Conservation (phyloP, 176 grass and related monocot species). For the Raddia distichophylla region DNA sequence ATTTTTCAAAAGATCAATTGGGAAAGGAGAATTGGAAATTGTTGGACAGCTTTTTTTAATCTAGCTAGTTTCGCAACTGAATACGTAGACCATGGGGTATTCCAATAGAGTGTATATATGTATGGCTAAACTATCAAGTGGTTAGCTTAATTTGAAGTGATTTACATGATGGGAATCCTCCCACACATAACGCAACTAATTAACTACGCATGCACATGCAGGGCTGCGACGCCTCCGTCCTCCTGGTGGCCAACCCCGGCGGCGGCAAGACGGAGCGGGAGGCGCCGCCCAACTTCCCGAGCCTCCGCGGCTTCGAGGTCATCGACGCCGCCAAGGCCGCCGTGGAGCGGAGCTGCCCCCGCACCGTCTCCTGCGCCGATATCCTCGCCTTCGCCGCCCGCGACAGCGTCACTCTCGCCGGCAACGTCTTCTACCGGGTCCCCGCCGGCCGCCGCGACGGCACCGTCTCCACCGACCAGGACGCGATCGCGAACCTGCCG, state of each 20-base stretch:
- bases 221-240: constrained; percentile 58
- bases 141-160: no score
- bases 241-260: constrained; percentile 41
- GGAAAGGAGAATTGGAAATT: no score
- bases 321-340: constrained; percentile 58
- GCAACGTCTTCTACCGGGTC: constrained; percentile 62
- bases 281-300: constrained; percentile 30
- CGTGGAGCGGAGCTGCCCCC: constrained; percentile 49
- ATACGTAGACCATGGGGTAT: no score
- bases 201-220: background rate
- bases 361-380: constrained; percentile 67
- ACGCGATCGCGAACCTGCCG: constrained; percentile 25
- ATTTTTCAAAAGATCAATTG: no score
- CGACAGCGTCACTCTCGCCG: constrained; percentile 65
- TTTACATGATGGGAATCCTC: background rate
- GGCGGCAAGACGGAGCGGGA: constrained; percentile 43
- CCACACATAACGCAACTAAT: no score
- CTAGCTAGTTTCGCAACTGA: no score
- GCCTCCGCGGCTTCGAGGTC: constrained; percentile 60
- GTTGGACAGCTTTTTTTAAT: no score
- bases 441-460: constrained; percentile 61
- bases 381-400: constrained; percentile 70
- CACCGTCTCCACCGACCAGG: background rate
- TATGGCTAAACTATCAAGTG: no score
- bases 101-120: no score